These are phyloP conservation scores for Botryosphaeria dothidea DNA, from an alignment of 2,329 filamentous ascomycete species.

Conservation along the genomic window DNA sequence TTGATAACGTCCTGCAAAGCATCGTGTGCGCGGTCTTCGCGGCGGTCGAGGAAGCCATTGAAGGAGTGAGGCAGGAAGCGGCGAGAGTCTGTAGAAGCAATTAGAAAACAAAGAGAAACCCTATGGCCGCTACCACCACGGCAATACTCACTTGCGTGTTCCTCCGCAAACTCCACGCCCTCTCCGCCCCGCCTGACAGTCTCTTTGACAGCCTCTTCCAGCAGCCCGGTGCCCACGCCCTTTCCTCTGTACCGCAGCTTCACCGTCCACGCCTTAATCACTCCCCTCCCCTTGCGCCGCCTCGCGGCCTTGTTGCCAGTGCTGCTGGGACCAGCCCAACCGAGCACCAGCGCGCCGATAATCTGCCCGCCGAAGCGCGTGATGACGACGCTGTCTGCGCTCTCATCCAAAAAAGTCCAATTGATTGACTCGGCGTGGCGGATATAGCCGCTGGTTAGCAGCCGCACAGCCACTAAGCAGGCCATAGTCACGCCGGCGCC, in stretches of 20 bases:
- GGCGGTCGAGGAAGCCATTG: conserved; percentile 7
- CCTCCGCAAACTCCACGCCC: conserved; percentile 70
- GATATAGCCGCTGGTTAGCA: conserved; percentile 63
- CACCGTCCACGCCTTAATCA: conserved; percentile 84
- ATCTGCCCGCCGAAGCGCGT: conserved; percentile 68
- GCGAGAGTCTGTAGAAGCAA: neutral
- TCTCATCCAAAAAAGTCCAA: conserved; percentile 62
- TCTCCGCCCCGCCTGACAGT: conserved; percentile 69
- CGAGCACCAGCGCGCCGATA: conserved; percentile 70
- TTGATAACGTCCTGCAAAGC: conserved; percentile 12
- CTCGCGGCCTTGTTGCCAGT: conserved; percentile 41
- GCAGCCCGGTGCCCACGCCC: conserved; percentile 70
- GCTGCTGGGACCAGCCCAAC: conserved; percentile 57
- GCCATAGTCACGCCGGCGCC: conserved; percentile 63
- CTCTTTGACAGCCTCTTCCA: conserved; percentile 70
- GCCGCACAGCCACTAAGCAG: conserved; percentile 63
- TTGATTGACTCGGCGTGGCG: conserved; percentile 61
- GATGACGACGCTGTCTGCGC: conserved; percentile 48
- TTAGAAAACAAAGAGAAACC: neutral
- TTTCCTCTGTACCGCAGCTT: conserved; percentile 66
- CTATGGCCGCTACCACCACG: neutral
- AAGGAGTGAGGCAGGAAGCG: conserved; percentile 8
- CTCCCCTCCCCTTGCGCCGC: conserved; percentile 59
- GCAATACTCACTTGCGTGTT: conserved; percentile 70
- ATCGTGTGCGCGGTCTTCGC: conserved; percentile 5